A percentile compares a stretch with the other conserved stretches of the same genome.
Evolutionary conservation across 2,329 filamentous ascomycete species (phyloP).

Genomic region (Bipolaris oryzae): DNA sequence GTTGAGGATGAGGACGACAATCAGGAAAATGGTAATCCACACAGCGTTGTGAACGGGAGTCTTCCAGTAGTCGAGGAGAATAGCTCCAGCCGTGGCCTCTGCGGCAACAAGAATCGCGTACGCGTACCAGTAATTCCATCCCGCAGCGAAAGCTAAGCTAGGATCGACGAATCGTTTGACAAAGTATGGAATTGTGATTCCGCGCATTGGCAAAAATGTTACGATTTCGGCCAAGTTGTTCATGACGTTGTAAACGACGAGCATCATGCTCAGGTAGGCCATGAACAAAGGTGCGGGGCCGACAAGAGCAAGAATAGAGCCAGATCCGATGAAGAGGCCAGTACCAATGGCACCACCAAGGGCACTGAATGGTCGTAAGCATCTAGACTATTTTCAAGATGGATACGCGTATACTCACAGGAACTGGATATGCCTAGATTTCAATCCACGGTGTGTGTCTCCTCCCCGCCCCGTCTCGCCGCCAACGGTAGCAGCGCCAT

Average conservation of each 20-base stretch:
- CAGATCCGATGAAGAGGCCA: constrained; percentile 46
- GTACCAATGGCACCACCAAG: constrained; percentile 62
- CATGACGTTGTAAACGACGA: constrained; percentile 50
- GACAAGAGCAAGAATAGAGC: constrained; percentile 39
- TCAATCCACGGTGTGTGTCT: constrained; percentile 45
- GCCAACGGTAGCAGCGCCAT: constrained; percentile 37
- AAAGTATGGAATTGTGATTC: constrained; percentile 48
- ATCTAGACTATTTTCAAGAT: neutral
- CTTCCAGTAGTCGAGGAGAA: constrained; percentile 46
- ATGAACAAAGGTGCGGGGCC: constrained; percentile 47
- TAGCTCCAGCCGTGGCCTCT: constrained; percentile 42
- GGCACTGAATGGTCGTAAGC: constrained; percentile 58
- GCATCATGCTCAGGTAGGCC: constrained; percentile 47
- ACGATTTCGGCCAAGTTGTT: constrained; percentile 51
- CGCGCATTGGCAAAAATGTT: constrained; percentile 49
- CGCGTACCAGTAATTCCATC: constrained; percentile 39
- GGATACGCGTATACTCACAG: constrained; percentile 26
- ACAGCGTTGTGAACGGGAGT: constrained; percentile 41
- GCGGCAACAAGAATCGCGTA: constrained; percentile 46
- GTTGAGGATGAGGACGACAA: constrained; percentile 45
- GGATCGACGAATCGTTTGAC: constrained; percentile 57
- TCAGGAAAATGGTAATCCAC: constrained; percentile 47
- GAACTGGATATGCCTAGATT: constrained; percentile 48
- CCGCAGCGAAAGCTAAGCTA: constrained; percentile 44
- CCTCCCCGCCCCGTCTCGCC: constrained; percentile 38